Conservation (phyloP, 495 filamentous ascomycete species). For the Aspergillus incahuasiensis region DNA sequence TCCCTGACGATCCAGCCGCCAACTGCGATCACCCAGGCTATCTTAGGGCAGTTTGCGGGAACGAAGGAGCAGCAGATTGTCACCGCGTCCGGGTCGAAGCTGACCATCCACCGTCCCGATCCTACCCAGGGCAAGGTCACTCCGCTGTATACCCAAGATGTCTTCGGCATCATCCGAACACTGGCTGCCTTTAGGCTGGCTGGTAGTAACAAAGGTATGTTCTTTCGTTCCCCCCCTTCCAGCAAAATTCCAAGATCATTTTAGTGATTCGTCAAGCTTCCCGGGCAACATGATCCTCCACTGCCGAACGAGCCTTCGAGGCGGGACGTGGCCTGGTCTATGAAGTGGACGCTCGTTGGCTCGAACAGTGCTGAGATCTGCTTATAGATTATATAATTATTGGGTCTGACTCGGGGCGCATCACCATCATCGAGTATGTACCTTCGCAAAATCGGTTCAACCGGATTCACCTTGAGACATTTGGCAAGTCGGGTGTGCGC, state of each 20-base stretch:
- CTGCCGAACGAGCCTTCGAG: conserved; percentile 30
- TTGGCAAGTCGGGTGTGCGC: conserved; percentile 94
- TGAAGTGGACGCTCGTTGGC: conserved; percentile 33
- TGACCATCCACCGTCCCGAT: conserved; percentile 84
- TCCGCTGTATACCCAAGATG: conserved; percentile 82
- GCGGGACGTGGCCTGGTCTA: conserved; percentile 41
- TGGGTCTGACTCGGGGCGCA: conserved; percentile 90
- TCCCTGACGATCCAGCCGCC: conserved; percentile 90
- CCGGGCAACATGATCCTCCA: conserved; percentile 46
- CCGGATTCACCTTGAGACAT: conserved; percentile 90
- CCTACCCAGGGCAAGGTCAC: conserved; percentile 78
- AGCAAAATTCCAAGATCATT: conserved; percentile 58
- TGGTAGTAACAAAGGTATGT: conserved; percentile 95
- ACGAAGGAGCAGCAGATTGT: conserved; percentile 96
- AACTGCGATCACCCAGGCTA: conserved; percentile 80
- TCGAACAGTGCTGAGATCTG: conserved; percentile 56
- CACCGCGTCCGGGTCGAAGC: conserved; percentile 83
- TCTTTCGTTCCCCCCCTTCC: conserved; percentile 20
- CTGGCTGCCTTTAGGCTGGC: conserved; percentile 85
- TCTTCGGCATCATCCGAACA: conserved; percentile 89
- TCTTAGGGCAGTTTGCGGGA: conserved; percentile 89
- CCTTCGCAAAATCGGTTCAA: conserved; percentile 83
- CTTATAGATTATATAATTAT: conserved; percentile 90
- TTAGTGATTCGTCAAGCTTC: conserved; percentile 91
- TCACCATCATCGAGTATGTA: conserved; percentile 89